Evolutionary conservation across 495 filamentous ascomycete species (phyloP).

Genomic region (Talaromyces nanjingensis): DNA sequence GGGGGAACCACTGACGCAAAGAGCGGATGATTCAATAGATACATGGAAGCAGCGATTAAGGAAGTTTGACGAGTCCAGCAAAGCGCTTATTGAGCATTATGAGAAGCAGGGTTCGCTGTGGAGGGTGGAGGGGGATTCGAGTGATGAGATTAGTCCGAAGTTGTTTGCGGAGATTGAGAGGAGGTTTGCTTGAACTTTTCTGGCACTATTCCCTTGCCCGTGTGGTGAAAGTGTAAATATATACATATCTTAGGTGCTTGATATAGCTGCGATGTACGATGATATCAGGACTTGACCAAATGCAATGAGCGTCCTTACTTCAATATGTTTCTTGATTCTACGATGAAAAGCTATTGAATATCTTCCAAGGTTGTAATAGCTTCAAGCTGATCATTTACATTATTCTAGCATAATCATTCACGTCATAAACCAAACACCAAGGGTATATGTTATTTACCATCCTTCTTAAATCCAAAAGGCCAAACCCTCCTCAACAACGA

Average conservation of each 20-base stretch:
- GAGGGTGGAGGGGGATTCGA: slow-evolving; percentile 79
- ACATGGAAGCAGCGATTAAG: slow-evolving; percentile 73
- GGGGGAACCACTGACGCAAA: slow-evolving; percentile 75
- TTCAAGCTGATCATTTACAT: slow-evolving; percentile 8
- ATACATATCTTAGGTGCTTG: not conserved
- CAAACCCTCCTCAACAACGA: slow-evolving; percentile 1
- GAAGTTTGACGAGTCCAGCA: slow-evolving; percentile 81
- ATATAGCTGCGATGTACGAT: not conserved
- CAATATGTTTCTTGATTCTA: not conserved
- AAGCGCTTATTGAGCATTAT: slow-evolving; percentile 83
- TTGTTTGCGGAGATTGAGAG: slow-evolving; percentile 72
- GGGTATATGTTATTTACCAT: slow-evolving; percentile 2
- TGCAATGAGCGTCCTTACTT: not conserved
- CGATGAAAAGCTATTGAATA: not conserved
- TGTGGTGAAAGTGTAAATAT: slow-evolving; percentile 12
- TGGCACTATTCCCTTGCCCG: slow-evolving; percentile 9
- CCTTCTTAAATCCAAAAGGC: not conserved
- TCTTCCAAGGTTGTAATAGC: not conserved
- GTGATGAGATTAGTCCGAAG: slow-evolving; percentile 88
- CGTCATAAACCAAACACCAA: slow-evolving; percentile 7
- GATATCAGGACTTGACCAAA: not conserved
- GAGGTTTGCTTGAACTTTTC: slow-evolving; percentile 47
- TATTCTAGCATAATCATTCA: not conserved
- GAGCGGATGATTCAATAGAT: slow-evolving; percentile 79
- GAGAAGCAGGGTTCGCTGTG: slow-evolving; percentile 77